Base-by-base conservation (phyloP, 2,329 filamentous ascomycete genomes). In the Colletotrichum cereale region DNA sequence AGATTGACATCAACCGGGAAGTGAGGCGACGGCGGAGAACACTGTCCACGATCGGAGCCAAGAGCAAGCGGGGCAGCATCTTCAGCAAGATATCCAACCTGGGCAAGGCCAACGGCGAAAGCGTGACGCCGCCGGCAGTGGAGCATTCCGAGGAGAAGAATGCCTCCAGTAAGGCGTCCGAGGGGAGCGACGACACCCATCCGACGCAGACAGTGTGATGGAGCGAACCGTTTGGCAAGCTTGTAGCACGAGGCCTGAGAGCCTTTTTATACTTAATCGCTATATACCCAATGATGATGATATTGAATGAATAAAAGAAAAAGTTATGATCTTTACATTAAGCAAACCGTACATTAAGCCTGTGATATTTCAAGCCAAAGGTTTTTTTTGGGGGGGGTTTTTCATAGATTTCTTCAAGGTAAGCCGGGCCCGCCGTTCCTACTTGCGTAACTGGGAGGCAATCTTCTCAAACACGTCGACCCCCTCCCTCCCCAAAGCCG, bases 401-500 rank as follows among this genome's bases (percentile, higher is more conserved):
- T n/a, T n/a, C n/a, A n/a, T n/a, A n/a, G n/a, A n/a, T n/a, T n/a
- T n/a, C n/a, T n/a, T n/a, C n/a, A n/a, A n/a, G 16, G n/a, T 5
- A 24, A 26, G 24, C 47, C 47, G 16, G 12, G 69, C 58, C 29
- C 31, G 26, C 55, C 31, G 14, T 36, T n/a, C 21, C 8, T 40
- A 47, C 11, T 40, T 52, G 11, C 34, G 18, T 26, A 71, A 12
- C 7, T 48, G 56, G 18, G 68, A 44, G 26, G 77, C 76, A 11
- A 94, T 92, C 73, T 86, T 86, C 62, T 82, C 83, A 81, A 95
- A 94, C 0, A 94, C 84, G 0, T 67, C 76, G 0, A 91, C 78
- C 0, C 92, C 92, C 73, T 88, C 86, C 62, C 87, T 82, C 2
- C 92, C 92, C 57, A 95, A 78, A 5, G 88, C 92, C 2, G 92